These are phyloP conservation scores for Neofusicoccum ribis DNA, from an alignment of 2,329 filamentous ascomycete species.

Conservation along the genomic window DNA sequence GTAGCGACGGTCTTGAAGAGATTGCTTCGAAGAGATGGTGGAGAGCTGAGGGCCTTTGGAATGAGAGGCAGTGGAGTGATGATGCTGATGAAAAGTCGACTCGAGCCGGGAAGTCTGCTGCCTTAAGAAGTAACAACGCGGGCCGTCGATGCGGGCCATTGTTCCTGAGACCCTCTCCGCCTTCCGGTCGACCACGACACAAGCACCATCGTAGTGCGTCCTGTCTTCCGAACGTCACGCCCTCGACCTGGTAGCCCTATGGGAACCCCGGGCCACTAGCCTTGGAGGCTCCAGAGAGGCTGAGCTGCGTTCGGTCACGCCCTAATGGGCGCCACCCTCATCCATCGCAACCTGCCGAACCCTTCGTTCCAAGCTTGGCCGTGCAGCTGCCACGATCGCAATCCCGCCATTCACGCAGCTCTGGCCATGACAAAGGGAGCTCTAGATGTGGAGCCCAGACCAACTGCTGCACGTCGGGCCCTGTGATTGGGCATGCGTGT, in stretches of 20 bases:
- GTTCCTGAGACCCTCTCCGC: neutral
- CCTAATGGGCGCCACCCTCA: neutral
- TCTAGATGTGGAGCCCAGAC: neutral
- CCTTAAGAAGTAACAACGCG: neutral
- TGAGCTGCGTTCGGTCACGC: neutral
- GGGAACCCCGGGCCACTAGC: neutral
- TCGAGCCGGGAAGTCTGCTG: neutral
- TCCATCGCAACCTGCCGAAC: neutral
- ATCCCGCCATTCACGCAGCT: neutral
- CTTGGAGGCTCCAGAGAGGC: neutral
- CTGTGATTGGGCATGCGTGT: neutral
- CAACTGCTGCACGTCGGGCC: too few relatives aligned
- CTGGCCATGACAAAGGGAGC: neutral
- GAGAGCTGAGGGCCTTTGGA: too few relatives aligned
- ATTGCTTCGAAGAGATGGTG: neutral
- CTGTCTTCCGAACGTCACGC: neutral
- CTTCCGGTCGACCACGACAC: neutral
- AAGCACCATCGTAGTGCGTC: neutral
- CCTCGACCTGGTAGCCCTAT: neutral
- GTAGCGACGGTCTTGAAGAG: neutral
- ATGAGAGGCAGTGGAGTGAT: neutral
- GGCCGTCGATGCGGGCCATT: neutral
- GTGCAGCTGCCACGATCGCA: neutral
- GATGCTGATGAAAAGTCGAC: neutral
- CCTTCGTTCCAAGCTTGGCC: neutral